phyloP scores from a whole-genome alignment of 768 basidiomycete species.

The Phaeotremella fagi region DNA sequence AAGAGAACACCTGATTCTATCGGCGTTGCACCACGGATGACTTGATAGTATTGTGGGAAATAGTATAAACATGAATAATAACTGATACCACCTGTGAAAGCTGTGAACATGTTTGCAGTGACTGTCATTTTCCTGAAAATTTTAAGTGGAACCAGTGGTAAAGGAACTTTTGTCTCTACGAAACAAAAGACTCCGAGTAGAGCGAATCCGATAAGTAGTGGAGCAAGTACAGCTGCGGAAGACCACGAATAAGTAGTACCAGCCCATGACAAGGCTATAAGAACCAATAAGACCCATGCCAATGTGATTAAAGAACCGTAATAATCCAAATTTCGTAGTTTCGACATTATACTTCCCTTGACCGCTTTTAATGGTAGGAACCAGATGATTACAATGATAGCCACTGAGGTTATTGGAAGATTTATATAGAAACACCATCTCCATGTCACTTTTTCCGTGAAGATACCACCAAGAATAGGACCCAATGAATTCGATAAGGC shows the following conservation, averaged over 20 bases:
- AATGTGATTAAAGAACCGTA: slow-evolving; percentile 60
- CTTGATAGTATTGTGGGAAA: slow-evolving; percentile 64
- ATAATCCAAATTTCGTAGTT: slow-evolving; percentile 64
- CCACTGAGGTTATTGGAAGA: slow-evolving; percentile 57
- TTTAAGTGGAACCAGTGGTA: slow-evolving; percentile 70
- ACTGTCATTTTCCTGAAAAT: slow-evolving; percentile 68
- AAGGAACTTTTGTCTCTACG: slow-evolving; percentile 68
- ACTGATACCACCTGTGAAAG: slow-evolving; percentile 58
- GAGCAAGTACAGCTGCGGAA: slow-evolving; percentile 62
- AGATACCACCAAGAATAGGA: slow-evolving; percentile 63
- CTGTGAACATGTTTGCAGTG: slow-evolving; percentile 62
- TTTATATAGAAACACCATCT: slow-evolving; percentile 74
- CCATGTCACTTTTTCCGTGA: slow-evolving; percentile 63
- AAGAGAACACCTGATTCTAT: slow-evolving; percentile 63
- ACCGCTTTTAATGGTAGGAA: slow-evolving; percentile 68
- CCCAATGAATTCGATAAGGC: slow-evolving; percentile 64
- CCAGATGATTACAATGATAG: slow-evolving; percentile 59
- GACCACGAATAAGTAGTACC: slow-evolving; percentile 69
- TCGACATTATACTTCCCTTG: slow-evolving; percentile 59
- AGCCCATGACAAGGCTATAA: slow-evolving; percentile 72
- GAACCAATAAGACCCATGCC: slow-evolving; percentile 59
- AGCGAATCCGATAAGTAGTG: slow-evolving; percentile 57
- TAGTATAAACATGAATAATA: slow-evolving; percentile 57
- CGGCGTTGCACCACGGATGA: slow-evolving; percentile 61
- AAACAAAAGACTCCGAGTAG: slow-evolving; percentile 60